phyloP scores from a whole-genome alignment of 129 eudicot genomes.

The Apium graveolens region DNA sequence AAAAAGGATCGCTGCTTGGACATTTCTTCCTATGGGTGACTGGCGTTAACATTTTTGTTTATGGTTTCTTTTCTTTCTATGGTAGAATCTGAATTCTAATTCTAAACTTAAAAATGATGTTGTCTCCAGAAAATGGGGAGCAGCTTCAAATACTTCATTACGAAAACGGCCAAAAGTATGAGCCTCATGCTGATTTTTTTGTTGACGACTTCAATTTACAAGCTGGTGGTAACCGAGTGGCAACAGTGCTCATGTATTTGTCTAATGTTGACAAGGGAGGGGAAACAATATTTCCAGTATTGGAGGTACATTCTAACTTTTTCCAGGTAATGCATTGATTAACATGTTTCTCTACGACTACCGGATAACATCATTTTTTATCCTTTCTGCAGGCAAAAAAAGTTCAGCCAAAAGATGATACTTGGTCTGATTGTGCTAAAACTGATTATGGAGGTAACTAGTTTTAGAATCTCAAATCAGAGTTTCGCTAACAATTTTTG shows the following conservation, averaged over 20 bases:
- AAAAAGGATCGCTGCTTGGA: neutral
- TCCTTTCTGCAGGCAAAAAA: slow-evolving; percentile 34
- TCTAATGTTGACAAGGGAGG: slow-evolving; percentile 76
- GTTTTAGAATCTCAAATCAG: neutral
- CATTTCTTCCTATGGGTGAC: neutral
- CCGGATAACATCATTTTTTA: neutral
- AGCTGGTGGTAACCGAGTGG: slow-evolving; percentile 75
- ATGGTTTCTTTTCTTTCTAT: neutral
- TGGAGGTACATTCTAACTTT: slow-evolving; percentile 29
- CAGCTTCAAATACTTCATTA: slow-evolving; percentile 18
- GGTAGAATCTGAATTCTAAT: neutral
- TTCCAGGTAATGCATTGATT: neutral
- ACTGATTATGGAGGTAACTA: slow-evolving; percentile 60
- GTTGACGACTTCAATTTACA: slow-evolving; percentile 27
- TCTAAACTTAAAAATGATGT: neutral
- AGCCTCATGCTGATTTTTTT: slow-evolving; percentile 62
- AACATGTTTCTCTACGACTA: neutral
- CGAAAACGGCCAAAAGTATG: slow-evolving; percentile 71
- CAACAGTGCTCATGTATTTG: slow-evolving; percentile 85
- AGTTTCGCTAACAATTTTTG: neutral
- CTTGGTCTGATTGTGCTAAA: slow-evolving; percentile 80
- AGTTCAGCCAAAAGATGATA: slow-evolving; percentile 52
- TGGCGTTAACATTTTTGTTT: no score
- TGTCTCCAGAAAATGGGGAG: neutral
- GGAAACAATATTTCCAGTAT: slow-evolving; percentile 69